These are phyloP conservation scores for Collybia sp. DNA, from an alignment of 768 basidiomycete genomes.

Conservation along the genomic window DNA sequence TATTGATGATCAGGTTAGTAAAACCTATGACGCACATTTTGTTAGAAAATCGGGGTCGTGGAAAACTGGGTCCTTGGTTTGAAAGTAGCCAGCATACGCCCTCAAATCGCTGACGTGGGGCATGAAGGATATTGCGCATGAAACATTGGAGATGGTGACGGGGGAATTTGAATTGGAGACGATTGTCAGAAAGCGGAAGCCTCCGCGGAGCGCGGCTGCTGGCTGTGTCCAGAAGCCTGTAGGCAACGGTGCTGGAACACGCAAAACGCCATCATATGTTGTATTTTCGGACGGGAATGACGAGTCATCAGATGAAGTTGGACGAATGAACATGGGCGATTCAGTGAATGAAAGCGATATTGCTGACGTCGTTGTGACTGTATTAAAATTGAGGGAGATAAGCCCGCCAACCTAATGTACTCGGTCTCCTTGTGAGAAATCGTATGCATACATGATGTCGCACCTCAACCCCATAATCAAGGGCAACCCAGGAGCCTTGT, in stretches of 20 bases:
- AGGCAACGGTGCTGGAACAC: conserved; percentile 28
- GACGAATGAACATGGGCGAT: conserved; percentile 49
- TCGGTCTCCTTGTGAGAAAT: neutral
- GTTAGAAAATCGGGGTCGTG: conserved; percentile 45
- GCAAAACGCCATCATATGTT: conserved; percentile 38
- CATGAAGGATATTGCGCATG: conserved; percentile 48
- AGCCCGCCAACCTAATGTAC: conserved; percentile 45
- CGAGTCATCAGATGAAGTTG: conserved; percentile 49
- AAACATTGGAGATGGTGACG: conserved; percentile 42
- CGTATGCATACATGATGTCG: conserved; percentile 3
- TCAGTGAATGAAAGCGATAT: conserved; percentile 55
- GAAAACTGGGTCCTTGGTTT: conserved; percentile 36
- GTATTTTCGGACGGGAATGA: conserved; percentile 40
- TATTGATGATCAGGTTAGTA: no score
- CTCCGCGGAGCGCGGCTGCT: conserved; percentile 37
- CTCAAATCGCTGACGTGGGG: conserved; percentile 45
- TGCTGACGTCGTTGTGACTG: conserved; percentile 23
- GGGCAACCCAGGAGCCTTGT: conserved; percentile 40
- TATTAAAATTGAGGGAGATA: conserved; percentile 41
- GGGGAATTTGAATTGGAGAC: conserved; percentile 27
- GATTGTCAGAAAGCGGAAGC: conserved; percentile 50
- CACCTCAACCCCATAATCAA: conserved; percentile 56
- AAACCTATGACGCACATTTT: conserved; percentile 26
- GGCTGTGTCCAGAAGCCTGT: conserved; percentile 47
- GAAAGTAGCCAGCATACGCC: conserved; percentile 51